phyloP scores from a whole-genome alignment of 2,329 filamentous ascomycete species.

The Microcera coccophila region DNA sequence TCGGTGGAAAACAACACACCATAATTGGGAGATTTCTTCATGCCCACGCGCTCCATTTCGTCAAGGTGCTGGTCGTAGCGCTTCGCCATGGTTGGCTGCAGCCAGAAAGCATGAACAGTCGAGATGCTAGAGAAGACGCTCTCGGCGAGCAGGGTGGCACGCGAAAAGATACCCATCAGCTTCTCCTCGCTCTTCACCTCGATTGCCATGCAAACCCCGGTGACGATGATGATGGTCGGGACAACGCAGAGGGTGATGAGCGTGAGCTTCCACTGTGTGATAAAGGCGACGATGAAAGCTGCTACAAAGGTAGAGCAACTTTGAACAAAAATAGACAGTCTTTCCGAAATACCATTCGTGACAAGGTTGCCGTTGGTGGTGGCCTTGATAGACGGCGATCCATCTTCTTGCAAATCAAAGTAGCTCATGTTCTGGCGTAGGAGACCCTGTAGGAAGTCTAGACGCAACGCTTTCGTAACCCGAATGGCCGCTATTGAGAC shows the following conservation, averaged over 20 bases:
- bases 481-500: conserved; percentile 12
- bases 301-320: conserved; percentile 36
- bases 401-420: conserved; percentile 11
- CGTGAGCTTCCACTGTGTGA: conserved; percentile 43
- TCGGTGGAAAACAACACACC: conserved; percentile 38
- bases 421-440: conserved; percentile 17
- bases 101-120: conserved; percentile 43
- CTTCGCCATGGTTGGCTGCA: conserved; percentile 34
- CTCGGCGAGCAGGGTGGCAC: conserved; percentile 36
- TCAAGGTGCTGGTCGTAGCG: conserved; percentile 38
- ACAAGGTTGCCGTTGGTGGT: conserved; percentile 41
- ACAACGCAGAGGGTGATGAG: conserved; percentile 37
- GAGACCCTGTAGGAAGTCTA: conserved; percentile 8
- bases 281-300: conserved; percentile 38
- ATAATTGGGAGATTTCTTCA: conserved; percentile 37
- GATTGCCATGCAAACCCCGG: conserved; percentile 24
- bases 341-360: conserved; percentile 39
- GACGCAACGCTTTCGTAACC: conserved; percentile 13
- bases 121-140: conserved; percentile 36
- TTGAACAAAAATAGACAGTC: conserved; percentile 39
- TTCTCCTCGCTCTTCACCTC: conserved; percentile 33
- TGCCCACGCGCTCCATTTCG: conserved; percentile 34
- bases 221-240: conserved; percentile 30
- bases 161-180: conserved; percentile 33
- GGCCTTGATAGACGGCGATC: conserved; percentile 29